Percentiles rank a stretch among this genome's conserved stretches.
Evolutionary conservation across 768 basidiomycete genomes (phyloP).

Genomic region (Melanogaster broomeanus): DNA sequence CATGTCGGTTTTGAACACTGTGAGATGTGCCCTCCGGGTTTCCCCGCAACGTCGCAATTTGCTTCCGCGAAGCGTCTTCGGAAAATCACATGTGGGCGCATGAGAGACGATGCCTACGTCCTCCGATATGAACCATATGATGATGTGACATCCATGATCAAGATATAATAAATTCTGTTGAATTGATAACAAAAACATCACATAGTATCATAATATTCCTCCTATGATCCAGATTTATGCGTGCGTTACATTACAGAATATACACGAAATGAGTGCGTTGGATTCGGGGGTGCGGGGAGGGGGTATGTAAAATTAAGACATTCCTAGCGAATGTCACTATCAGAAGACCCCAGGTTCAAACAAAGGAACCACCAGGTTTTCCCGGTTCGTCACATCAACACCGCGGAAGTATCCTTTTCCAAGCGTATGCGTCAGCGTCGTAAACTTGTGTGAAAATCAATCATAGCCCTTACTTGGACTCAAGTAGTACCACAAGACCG

Average conservation of each 20-base stretch:
- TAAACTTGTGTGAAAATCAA: background rate
- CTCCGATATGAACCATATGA: too few species aligned
- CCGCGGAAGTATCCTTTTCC: conserved; percentile 34
- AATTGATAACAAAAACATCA: conserved; percentile 10
- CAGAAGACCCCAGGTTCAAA: conserved; percentile 28
- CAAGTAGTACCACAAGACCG: conserved; percentile 41
- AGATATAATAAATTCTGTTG: background rate
- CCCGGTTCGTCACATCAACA: conserved; percentile 32
- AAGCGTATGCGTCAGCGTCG: conserved; percentile 12
- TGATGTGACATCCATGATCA: background rate
- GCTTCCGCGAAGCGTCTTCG: too few species aligned
- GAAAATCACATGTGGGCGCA: too few species aligned
- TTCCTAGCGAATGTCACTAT: conserved; percentile 2
- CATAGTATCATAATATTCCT: conserved; percentile 15
- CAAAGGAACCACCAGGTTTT: conserved; percentile 30
- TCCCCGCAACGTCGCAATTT: too few species aligned
- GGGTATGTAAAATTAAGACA: background rate
- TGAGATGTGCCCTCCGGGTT: too few species aligned
- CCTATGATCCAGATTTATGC: conserved; percentile 16
- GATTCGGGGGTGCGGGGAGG: background rate
- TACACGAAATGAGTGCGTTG: conserved; percentile 3
- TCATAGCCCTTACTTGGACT: conserved; percentile 35
- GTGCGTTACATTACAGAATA: conserved; percentile 23
- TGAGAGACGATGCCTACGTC: too few species aligned
- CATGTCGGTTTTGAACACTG: too few species aligned